A percentile compares a stretch with the other conserved stretches of the same genome.
These are phyloP conservation scores for Quercus lobata DNA, from an alignment of 331 rosid genomes.

Conservation along the genomic window DNA sequence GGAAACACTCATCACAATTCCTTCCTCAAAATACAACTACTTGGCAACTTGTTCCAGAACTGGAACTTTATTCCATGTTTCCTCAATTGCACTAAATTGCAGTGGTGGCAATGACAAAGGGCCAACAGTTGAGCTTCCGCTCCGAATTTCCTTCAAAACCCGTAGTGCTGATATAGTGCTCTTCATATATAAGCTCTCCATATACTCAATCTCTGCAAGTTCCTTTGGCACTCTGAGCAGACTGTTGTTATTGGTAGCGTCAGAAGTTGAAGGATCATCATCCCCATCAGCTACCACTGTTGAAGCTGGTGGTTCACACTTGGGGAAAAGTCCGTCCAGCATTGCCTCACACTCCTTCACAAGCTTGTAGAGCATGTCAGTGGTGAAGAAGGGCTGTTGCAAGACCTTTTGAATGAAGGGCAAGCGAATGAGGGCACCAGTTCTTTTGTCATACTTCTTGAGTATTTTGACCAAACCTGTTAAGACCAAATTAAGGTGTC, in stretches of 20 bases:
- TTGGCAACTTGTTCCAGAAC: conserved; percentile 66
- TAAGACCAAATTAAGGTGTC: neutral
- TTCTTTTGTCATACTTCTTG: conserved; percentile 96
- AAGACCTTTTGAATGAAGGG: conserved; percentile 93
- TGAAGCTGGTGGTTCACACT: conserved; percentile 34
- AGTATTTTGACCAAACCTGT: conserved; percentile 91
- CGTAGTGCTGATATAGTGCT: conserved; percentile 80
- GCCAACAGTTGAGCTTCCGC: conserved; percentile 88
- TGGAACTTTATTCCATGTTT: conserved; percentile 59
- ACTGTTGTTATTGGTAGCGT: conserved; percentile 37
- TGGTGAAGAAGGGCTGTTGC: conserved; percentile 93
- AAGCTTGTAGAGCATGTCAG: conserved; percentile 90
- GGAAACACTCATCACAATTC: conserved; percentile 18
- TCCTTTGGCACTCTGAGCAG: conserved; percentile 49
- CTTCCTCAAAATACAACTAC: conserved; percentile 37
- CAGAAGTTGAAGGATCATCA: conserved; percentile 64
- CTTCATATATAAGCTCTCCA: conserved; percentile 90
- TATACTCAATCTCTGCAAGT: conserved; percentile 74
- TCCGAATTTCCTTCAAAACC: conserved; percentile 84
- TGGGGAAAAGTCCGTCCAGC: conserved; percentile 72
- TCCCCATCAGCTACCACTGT: conserved; percentile 37
- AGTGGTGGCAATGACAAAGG: conserved; percentile 90
- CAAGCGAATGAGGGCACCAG: conserved; percentile 93
- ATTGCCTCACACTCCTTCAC: conserved; percentile 90
- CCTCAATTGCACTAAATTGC: conserved; percentile 57